Base-by-base conservation (phyloP, 768 basidiomycete genomes). In the Kwoniella sp. region DNA sequence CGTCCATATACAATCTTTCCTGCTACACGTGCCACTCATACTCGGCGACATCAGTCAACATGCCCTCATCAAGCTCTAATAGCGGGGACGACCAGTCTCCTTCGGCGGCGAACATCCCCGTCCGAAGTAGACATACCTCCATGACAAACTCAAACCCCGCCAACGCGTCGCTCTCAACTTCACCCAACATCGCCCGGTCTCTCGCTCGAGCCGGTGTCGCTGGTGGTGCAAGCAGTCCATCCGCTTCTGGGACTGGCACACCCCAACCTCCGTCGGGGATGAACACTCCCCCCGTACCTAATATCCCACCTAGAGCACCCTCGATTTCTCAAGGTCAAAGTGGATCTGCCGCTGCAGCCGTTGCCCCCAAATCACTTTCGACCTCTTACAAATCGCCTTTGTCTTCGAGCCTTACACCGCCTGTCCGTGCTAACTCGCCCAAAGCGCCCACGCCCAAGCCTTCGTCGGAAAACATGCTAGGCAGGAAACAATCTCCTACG, bases 251-350 rank as follows among this genome's bases (percentile, higher is more conserved):
- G 17, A 19, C 40, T 19, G 40, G 40, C 3, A 44, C 40, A 15
- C 40, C 40, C 17, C 40, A 44, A 15, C 40, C 40, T 10, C 40
- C 40, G 40, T 44, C 40, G 40, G 40, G 40, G 17, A 15, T 44
- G 10, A 44, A 44, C 40, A 44, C 33, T 2, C 60, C 60, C 2
- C 27, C 54, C 17, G 55, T 62, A 47, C 71, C 71, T 33, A 72
- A 72, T 40, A 72, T 72, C 50, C 71, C 71, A 30, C 71, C 66
- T 33, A 27, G 71, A 48, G 56, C 49, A 3, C 47, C 57, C n/a
- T 60, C 62, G 17, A 55, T 58, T 49, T 64, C 67, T 9, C 47
- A 49, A 15, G 27, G 25, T 7, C 27, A 44, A 19, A 50, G 53
- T 21, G 27, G 24, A 21, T 33, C 33, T 13, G 33, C 13, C 7